Base-by-base conservation (phyloP, 768 basidiomycete genomes). In the Nidularia pulvinata region DNA sequence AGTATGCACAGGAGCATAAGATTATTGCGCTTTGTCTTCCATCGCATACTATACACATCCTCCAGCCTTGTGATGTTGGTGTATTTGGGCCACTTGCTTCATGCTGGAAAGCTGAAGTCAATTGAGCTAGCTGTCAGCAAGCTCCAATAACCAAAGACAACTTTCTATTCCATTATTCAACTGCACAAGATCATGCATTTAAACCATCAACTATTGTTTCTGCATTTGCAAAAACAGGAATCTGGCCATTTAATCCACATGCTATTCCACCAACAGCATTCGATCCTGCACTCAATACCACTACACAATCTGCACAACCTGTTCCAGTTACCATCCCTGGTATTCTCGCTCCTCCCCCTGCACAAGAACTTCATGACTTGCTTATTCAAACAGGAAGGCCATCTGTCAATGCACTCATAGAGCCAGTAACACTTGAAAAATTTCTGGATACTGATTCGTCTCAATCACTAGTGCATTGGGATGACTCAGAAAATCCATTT, bases 11-110 rank as follows among this genome's bases (percentile, higher is more conserved):
- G 9, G 14, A 50, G 1, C 50, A 65, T 33, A 45, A 56, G 19
- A 68, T 71, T 45, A 56, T 66, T 37, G 48, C 69, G 30, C 19
- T 70, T 25, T 71, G 70, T 42, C 62, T 68, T 22, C 59, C 62
- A 5, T 46, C 64, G 11, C 69, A 70, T 43, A 68, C 65, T 11
- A 70, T 63, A 16, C 70, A 70, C 54, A 36, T 42, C 13, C 55
- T 63, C 6, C 66, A 72, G 53, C 66, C 66, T 3, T 60, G 56
- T 33, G 62, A 72, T 58, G 65, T 71, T 35, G 61, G 64, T 7
- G 61, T 68, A 13, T 72, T 72, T 55, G 62, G 66, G 1, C 69
- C 68, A 11, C 60, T 73, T 5, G 58, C 58, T 30, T 33, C 34
- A 1, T 32, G 48, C 25, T 70, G 68, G 66, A 62, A 62, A 36